Base-by-base conservation (phyloP, 148 eudicot species). In the Rhododendron mucronatum region DNA sequence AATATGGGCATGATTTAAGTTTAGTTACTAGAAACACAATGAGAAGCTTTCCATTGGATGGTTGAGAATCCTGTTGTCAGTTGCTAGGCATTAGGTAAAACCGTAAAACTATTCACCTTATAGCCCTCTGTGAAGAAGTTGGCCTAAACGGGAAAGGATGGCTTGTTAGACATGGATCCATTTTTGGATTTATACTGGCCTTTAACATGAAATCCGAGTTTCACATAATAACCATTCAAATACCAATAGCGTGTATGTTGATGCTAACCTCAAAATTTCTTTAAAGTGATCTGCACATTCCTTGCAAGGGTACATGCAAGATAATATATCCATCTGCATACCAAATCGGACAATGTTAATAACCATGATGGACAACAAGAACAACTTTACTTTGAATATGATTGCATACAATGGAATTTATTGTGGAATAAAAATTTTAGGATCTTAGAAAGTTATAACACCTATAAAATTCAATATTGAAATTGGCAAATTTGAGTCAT, bases 201-300 rank as follows among this genome's bases (percentile, higher is more conserved):
- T 83, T 30, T 33, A 14, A 16, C 63, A 50, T 80, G 35, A 47
- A 79, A 50, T 51, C 37, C 15, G 51, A 80, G 82, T 33, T 37
- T 59, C 23, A 33, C 14, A 7, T 45, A 81, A 15, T 15, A 82
- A 7, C 20, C 41, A 59, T 47, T 15, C 2, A 48, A 85, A 81
- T 33, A 30, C 26, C 53, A 37, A 37, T 73, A 47, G 50, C 37
- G 12, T 30, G 39, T 71, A 41, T 3, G 7, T 41, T 45, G 37
- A 78, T 21, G 20, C 83, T 50, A 71, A 95, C 98, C 97, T 94
- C n/a, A 76, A 39, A 76, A 76, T 39, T 76, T 76, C 79, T 39
- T 39, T 77, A 10, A 77, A 39, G 80, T 76, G 50, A 39, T 76
- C 33, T 41, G 80, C 80, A 77, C 80, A 77, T 20, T 77, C 80